Evolutionary conservation across 2,329 filamentous ascomycete genomes (phyloP), one percentile per base, ranked within the genome.

Genomic region (Arthrobotrys musiformis): DNA sequence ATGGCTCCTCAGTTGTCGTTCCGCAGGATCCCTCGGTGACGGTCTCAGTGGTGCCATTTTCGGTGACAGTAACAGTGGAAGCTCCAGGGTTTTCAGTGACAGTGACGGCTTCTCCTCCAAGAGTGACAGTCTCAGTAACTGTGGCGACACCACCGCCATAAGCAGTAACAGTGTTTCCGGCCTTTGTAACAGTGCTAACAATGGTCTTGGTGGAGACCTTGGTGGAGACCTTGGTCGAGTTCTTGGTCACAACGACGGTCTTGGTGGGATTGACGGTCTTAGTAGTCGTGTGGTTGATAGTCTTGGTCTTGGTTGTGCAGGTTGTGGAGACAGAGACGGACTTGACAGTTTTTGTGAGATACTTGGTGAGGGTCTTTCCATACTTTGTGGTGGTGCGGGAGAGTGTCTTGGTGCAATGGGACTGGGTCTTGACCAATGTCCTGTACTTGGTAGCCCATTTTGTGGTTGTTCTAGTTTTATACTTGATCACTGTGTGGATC

Each of bases 291-390:
- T 50, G 30, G 37, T 58, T 60, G 17, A 60, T 15, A 9, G 50
- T 73, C 37, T 58, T 54, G 6, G 67, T 70, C 30, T 74, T 75
- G 19, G 70, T 75, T 24, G 48, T 52, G 48, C 63, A 69, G 17
- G 54, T 69, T 28, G 72, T 76, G 13, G 44, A 70, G 13, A 46
- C 35, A 15, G 63, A 67, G 30, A 67, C 46, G 13, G 46, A 56
- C 24, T 67, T 54, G 1, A 67, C 46, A 13, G 61, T 64, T 9
- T 37, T 52, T 1, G 74, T 40, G n/a, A 15, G 17, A 37, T 46
- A 62, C 28, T 44, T 28, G 28, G 46, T 60, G 17, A 60, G 24
- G 24, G 50, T 73, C 26, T 58, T 54, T 17, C 42, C 50, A 40
- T 74, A 69, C 26, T 64, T 75, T 11, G 48, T 52, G 13, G 54